phyloP scores from a whole-genome alignment of 495 filamentous ascomycete species.

The Podospora fimiseda region DNA sequence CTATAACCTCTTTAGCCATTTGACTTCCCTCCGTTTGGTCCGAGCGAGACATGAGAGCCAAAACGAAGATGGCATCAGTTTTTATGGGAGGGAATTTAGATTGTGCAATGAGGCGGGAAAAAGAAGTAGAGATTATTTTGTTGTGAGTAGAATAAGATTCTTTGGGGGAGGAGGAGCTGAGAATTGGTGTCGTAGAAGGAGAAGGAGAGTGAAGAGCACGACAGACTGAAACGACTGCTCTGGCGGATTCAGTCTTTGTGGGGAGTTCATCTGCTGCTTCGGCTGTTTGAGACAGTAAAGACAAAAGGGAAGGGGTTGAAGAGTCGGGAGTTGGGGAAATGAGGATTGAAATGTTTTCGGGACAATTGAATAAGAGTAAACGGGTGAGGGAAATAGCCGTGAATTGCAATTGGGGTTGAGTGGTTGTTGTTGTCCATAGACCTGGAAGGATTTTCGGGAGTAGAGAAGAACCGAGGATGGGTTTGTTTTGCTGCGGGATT shows the following conservation, averaged over 20 bases:
- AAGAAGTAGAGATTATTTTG: conserved; percentile 41
- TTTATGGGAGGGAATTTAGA: conserved; percentile 62
- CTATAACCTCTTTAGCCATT: conserved; percentile 44
- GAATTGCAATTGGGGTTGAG: conserved; percentile 62
- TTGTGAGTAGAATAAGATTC: conserved; percentile 47
- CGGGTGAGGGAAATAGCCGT: conserved; percentile 60
- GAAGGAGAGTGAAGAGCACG: conserved; percentile 40
- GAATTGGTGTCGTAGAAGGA: background rate
- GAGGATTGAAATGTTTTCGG: conserved; percentile 48
- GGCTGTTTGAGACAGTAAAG: conserved; percentile 53
- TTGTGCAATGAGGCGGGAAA: conserved; percentile 60
- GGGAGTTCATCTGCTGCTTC: conserved; percentile 54
- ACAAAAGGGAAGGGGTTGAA: conserved; percentile 47
- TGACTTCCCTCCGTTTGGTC: conserved; percentile 39
- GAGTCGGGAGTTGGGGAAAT: conserved; percentile 25
- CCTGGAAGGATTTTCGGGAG: conserved; percentile 46
- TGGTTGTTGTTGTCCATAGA: conserved; percentile 52
- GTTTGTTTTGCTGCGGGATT: conserved; percentile 58
- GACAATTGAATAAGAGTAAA: conserved; percentile 55
- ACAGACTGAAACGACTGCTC: conserved; percentile 58
- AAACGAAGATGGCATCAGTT: conserved; percentile 67
- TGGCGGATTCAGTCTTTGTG: conserved; percentile 67
- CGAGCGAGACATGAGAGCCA: conserved; percentile 61
- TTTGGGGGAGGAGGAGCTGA: background rate
- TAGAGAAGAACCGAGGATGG: conserved; percentile 43